A percentile compares a stretch with the other conserved stretches of the same genome.
These are phyloP conservation scores for Saprolegnia parasitica DNA, from an alignment of 352 stramenopile species.

Conservation along the genomic window DNA sequence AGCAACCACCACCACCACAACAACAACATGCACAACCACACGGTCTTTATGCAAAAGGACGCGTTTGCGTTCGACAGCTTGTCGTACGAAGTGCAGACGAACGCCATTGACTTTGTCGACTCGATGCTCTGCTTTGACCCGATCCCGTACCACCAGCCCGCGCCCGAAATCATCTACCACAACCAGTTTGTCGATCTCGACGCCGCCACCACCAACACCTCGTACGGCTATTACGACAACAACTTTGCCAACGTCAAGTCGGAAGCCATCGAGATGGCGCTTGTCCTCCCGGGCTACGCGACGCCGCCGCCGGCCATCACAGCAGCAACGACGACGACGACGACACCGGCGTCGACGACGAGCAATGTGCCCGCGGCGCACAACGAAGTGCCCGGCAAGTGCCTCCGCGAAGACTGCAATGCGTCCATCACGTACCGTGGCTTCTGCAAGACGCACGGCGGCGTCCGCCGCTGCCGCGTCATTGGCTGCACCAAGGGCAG, in stretches of 20 bases:
- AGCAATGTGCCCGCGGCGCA: background rate
- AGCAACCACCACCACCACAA: too few relatives aligned
- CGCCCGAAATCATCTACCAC: conserved; percentile 12
- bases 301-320: background rate
- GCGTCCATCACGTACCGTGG: conserved; percentile 65
- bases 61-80: conserved; percentile 6
- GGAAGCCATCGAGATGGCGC: background rate
- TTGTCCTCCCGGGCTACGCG: background rate
- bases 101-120: conserved; percentile 11
- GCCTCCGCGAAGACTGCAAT: conserved; percentile 45
- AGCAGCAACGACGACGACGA: background rate
- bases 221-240: background rate
- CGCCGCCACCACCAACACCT: background rate
- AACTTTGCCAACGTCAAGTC: background rate
- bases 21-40: background rate
- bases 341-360: background rate
- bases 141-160: conserved; percentile 17
- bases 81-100: conserved; percentile 1
- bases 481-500: conserved; percentile 26
- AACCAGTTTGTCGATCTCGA: conserved; percentile 16
- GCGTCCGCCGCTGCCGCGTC: conserved; percentile 23
- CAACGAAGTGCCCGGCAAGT: conserved; percentile 24
- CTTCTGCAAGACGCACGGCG: conserved; percentile 28
- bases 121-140: conserved; percentile 18
- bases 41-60: background rate